A percentile compares a stretch with the other conserved stretches of the same genome.
Conservation (phyloP, 345 rosid genomes). For the Eutrema japonicum region DNA sequence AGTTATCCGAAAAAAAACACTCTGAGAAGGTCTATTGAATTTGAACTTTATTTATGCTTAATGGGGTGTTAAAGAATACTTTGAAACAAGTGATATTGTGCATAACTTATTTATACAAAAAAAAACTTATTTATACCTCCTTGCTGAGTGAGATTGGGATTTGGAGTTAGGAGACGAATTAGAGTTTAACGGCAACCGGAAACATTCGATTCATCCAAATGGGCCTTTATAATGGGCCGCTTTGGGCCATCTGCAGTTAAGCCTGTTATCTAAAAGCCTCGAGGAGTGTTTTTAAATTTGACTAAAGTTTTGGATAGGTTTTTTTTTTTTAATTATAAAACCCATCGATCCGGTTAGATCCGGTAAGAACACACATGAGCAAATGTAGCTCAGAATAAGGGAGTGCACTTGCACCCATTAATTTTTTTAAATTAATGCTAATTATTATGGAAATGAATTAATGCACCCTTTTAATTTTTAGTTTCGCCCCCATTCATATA, state of each 20-base stretch:
- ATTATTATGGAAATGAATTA: too few species aligned
- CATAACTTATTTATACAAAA: neutral
- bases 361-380: too few species aligned
- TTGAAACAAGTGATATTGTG: neutral
- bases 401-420: too few species aligned
- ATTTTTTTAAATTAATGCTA: too few species aligned
- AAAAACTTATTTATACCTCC: neutral
- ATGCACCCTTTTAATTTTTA: too few species aligned
- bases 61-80: neutral
- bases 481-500: too few species aligned
- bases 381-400: too few species aligned
- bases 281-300: neutral
- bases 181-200: neutral
- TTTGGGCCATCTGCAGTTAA: neutral
- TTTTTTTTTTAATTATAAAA: too few species aligned
- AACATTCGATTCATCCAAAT: neutral
- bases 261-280: constrained; percentile 3
- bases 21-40: too few species aligned
- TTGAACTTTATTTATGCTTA: neutral
- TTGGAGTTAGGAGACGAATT: neutral
- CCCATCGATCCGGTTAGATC: too few species aligned
- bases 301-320: neutral
- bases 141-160: neutral
- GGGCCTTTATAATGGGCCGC: neutral
- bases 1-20: neutral